These are phyloP conservation scores for Priceomyces haplophilus DNA, from an alignment of 805 yeast species.

Conservation along the genomic window DNA sequence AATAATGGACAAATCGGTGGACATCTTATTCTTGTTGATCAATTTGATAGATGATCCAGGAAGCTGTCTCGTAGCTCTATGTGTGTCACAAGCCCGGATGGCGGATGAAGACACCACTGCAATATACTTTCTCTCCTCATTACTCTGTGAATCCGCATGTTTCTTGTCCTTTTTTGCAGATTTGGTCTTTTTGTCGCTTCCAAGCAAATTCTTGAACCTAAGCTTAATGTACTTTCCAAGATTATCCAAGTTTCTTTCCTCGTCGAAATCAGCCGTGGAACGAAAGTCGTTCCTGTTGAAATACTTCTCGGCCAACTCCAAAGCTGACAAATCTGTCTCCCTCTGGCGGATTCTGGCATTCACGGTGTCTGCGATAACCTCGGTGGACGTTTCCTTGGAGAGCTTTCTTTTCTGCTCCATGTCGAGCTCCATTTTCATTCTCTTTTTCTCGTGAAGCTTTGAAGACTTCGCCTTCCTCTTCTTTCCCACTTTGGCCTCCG, in stretches of 20 bases:
- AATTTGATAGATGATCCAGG: slow-evolving; percentile 60
- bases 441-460: slow-evolving; percentile 62
- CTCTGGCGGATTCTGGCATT: slow-evolving; percentile 57
- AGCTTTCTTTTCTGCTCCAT: slow-evolving; percentile 53
- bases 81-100: slow-evolving; percentile 81
- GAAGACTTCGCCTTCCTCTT: slow-evolving; percentile 26
- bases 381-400: slow-evolving; percentile 51
- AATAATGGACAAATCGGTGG: slow-evolving; percentile 54
- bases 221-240: slow-evolving; percentile 52
- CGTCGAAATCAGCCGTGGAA: slow-evolving; percentile 57
- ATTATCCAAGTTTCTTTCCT: slow-evolving; percentile 53
- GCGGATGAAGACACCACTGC: slow-evolving; percentile 71
- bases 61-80: slow-evolving; percentile 53
- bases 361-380: slow-evolving; percentile 63
- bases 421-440: slow-evolving; percentile 64
- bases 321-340: slow-evolving; percentile 65
- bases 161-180: slow-evolving; percentile 16
- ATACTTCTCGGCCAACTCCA: slow-evolving; percentile 70
- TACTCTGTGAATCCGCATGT: slow-evolving; percentile 6
- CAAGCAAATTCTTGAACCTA: slow-evolving; percentile 48
- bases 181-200: slow-evolving; percentile 27
- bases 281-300: slow-evolving; percentile 55
- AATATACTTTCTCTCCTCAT: slow-evolving; percentile 41
- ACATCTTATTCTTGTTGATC: slow-evolving; percentile 70
- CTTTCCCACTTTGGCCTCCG: slow-evolving; percentile 26